Base-by-base conservation (phyloP, 225 moss, liverwort and hornwort species). In the Lunularia cruciata region DNA sequence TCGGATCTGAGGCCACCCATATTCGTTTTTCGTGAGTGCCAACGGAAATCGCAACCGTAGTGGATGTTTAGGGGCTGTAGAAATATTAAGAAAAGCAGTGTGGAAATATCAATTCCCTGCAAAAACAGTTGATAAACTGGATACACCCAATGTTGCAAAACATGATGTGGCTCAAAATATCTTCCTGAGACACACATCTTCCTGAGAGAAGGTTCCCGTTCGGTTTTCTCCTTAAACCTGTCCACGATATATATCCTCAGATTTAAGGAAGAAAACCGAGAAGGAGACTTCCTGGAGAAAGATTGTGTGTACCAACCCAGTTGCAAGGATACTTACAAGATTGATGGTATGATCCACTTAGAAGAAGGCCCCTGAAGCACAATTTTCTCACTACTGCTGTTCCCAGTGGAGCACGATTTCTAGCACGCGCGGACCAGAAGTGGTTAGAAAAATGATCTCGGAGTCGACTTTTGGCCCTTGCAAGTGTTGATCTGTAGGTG, bases 181-280 rank as follows among this genome's bases (percentile, higher is more conserved):
- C 5, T 16, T 10, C 43, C 43, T 43, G 12, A 1, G 2, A 18
- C 47, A 48, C 47, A 9, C 6, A 48, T 14, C 12, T 48, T 48
- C 19, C 47, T 1, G 9, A 6, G 47, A 48, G 22, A 48, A 1
- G 47, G 3, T 48, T 48, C 47, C 47, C 47, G 19, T 48, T n/a
- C 47, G 47, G 47, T 48, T 48, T 19, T 48, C 47, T 48, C 47
- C 47, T 48, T 48, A 48, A 48, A 48, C 6, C 18, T 48, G 47
- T 48, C 8, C 47, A 48, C 18, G 47, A 6, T 18, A 20, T 20
- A 43, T 8, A 48, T 48, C 19, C 22, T 3, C 47, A 48, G 47
- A 2, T 48, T 48, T 48, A 48, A 48, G 47, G 47, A 48, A 48
- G 47, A 48, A 48, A 48, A 48, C 47, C 47, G 47, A 48, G 47